Conservation (phyloP, 441 rosid genomes). For the Lagerstroemia fauriei region DNA sequence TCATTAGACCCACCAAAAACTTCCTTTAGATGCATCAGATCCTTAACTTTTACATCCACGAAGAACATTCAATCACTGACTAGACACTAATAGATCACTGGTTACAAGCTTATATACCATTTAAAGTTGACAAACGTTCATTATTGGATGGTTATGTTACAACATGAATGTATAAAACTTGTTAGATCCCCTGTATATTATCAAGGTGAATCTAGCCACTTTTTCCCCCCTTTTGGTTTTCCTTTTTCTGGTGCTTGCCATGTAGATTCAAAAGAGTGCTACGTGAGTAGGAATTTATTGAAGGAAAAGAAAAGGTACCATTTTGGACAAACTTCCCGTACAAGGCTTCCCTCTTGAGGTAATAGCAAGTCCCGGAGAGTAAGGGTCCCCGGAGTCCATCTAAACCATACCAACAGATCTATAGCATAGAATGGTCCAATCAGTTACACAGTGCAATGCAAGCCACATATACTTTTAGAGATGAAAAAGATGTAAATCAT, state of each 20-base stretch:
- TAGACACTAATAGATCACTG: no score
- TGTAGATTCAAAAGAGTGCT: no score
- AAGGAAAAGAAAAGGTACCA: slow-evolving; percentile 17
- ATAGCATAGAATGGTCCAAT: not conserved
- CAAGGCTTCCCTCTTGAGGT: slow-evolving; percentile 42
- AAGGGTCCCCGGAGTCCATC: slow-evolving; percentile 48
- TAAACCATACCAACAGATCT: slow-evolving; percentile 32
- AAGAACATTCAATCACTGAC: not conserved
- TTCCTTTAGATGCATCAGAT: slow-evolving; percentile 24
- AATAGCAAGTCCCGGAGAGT: slow-evolving; percentile 40
- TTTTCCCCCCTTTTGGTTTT: no score
- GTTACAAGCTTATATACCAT: no score
- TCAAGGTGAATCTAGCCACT: no score
- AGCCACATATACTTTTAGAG: not conserved
- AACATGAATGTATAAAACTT: no score
- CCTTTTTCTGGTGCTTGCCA: no score
- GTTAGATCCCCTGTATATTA: no score
- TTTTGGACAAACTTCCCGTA: slow-evolving; percentile 4
- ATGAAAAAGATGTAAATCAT: not conserved
- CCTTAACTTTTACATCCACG: slow-evolving; percentile 2
- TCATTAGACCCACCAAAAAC: slow-evolving; percentile 36
- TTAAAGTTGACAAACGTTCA: no score
- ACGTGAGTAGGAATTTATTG: not conserved
- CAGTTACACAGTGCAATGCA: not conserved
- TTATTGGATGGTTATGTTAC: no score